phyloP scores from a whole-genome alignment of 2,329 filamentous ascomycete species.

The Sporothrix variecibatus region DNA sequence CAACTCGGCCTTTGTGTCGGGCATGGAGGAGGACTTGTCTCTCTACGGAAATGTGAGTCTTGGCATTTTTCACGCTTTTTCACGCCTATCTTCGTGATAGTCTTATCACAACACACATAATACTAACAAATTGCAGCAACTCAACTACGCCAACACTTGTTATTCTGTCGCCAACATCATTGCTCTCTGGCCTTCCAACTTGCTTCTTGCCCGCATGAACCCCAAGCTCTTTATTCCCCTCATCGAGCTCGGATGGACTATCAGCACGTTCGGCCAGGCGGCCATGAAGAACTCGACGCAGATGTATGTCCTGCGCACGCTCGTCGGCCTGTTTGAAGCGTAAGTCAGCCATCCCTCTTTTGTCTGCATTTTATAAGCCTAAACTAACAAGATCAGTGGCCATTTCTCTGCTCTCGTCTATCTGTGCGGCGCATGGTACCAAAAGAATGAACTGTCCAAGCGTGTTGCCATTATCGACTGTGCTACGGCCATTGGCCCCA shows the following conservation, averaged over 20 bases:
- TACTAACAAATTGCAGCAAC: constrained; percentile 17
- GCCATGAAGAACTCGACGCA: constrained; percentile 27
- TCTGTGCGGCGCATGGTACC: constrained; percentile 29
- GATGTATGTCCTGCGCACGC: constrained; percentile 27
- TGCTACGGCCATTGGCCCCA: constrained; percentile 33
- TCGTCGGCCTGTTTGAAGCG: constrained; percentile 27
- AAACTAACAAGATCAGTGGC: constrained; percentile 24
- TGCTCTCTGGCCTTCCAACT: constrained; percentile 24
- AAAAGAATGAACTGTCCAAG: constrained; percentile 25
- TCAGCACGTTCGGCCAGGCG: constrained; percentile 27
- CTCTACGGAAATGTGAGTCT: constrained; percentile 28
- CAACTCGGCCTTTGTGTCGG: constrained; percentile 26
- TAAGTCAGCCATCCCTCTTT: constrained; percentile 1
- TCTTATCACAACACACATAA: neutral
- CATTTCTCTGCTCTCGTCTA: constrained; percentile 29
- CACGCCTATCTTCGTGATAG: neutral
- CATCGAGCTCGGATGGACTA: constrained; percentile 29
- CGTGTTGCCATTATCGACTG: constrained; percentile 27
- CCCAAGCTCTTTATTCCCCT: constrained; percentile 28
- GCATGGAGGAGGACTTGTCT: constrained; percentile 29
- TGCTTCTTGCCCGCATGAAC: constrained; percentile 22
- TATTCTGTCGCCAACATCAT: constrained; percentile 27
- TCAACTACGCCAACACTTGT: constrained; percentile 27
- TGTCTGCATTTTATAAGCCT: neutral
- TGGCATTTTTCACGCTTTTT: neutral